Conservation (phyloP, 345 rosid species). For the Brassica napus region Da-Ae NC_063437.1:17230001-17230500, state of each 20-base stretch:
- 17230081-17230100: background rate
- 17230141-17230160: constrained; percentile 59
- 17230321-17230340: no score
- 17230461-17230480: no score
- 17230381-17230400: no score
- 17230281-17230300: no score
- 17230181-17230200: constrained; percentile 56
- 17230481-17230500: background rate
- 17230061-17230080: constrained; percentile 30
- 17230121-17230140: constrained; percentile 60
- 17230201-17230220: constrained; percentile 23
- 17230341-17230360: no score
- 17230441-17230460: background rate
- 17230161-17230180: constrained; percentile 49
- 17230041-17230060: constrained; percentile 80
- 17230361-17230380: no score
- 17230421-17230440: background rate
- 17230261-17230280: no score
- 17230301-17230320: no score
- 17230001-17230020: constrained; percentile 83
- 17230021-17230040: constrained; percentile 82
- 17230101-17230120: constrained; percentile 3
- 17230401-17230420: background rate
- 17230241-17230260: no score
- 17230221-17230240: background rate